Conservation (phyloP, 2,329 filamentous ascomycete genomes). For the Lachnellula willkommii region DNA sequence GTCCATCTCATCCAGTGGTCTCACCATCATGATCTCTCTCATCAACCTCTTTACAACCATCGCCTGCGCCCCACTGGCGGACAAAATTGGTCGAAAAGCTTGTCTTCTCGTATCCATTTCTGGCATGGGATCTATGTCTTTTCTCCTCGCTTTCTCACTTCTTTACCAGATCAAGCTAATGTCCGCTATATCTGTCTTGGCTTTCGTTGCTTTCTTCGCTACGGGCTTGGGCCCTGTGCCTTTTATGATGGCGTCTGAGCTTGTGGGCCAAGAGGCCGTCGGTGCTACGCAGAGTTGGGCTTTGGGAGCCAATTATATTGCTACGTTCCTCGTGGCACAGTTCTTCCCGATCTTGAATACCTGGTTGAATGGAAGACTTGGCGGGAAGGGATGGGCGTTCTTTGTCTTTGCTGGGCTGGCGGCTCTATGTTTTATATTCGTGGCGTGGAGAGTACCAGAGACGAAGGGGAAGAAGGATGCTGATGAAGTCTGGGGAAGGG, state of each 20-base stretch:
- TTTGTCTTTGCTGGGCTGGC: conserved; percentile 84
- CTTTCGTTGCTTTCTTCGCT: conserved; percentile 86
- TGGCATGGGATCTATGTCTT: conserved; percentile 75
- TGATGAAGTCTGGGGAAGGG: conserved; percentile 86
- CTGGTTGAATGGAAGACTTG: conserved; percentile 56
- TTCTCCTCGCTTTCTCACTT: conserved; percentile 77
- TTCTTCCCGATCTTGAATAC: conserved; percentile 88
- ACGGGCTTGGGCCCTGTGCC: conserved; percentile 89
- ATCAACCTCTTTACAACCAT: conserved; percentile 83
- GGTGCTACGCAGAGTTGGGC: conserved; percentile 88
- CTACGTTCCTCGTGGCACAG: conserved; percentile 88
- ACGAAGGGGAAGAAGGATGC: conserved; percentile 78
- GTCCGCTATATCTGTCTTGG: conserved; percentile 73
- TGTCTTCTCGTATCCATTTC: conserved; percentile 77
- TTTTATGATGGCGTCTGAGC: conserved; percentile 87
- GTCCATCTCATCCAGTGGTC: conserved; percentile 70
- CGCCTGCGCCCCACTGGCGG: conserved; percentile 75
- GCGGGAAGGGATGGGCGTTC: conserved; percentile 77
- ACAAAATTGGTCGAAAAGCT: conserved; percentile 80
- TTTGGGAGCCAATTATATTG: conserved; percentile 79
- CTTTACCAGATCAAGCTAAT: conserved; percentile 65
- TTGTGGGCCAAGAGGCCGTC: conserved; percentile 85
- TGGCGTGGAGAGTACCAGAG: conserved; percentile 73
- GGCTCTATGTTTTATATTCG: conserved; percentile 62
- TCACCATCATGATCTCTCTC: conserved; percentile 82